Percentiles rank a stretch among this genome's conserved stretches.
Evolutionary conservation across 2,329 filamentous ascomycete genomes (phyloP).

Genomic region (Domatiomyces catenatus): DNA sequence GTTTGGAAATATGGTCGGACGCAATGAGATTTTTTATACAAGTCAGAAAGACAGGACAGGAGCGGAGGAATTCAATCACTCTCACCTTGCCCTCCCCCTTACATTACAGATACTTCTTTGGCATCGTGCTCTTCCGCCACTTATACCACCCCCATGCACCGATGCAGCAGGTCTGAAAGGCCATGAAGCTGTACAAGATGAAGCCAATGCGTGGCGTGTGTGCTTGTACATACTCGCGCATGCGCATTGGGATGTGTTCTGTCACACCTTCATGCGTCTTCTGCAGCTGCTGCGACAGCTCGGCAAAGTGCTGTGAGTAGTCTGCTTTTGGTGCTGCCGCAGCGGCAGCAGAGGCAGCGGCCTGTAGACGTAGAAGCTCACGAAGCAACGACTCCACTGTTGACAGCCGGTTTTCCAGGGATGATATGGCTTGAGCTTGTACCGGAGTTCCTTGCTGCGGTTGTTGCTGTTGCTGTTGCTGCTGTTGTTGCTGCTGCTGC

Average conservation of each 20-base stretch:
- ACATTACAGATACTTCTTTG: conserved; percentile 76
- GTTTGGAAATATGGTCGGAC: too few relatives aligned
- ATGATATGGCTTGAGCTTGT: conserved; percentile 22
- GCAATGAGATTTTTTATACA: too few relatives aligned
- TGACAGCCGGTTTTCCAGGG: conserved; percentile 34
- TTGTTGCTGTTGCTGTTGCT: too few relatives aligned
- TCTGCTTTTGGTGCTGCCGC: conserved; percentile 21
- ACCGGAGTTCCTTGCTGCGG: conserved; percentile 26
- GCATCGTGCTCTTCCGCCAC: conserved; percentile 54
- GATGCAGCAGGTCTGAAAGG: conserved; percentile 56
- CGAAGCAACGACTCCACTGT: conserved; percentile 38
- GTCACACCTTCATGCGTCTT: conserved; percentile 38
- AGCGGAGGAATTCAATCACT: background rate
- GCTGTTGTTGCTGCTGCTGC: conserved; percentile 25
- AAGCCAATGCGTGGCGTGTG: conserved; percentile 40
- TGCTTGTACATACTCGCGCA: conserved; percentile 15
- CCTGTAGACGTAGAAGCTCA: conserved; percentile 37
- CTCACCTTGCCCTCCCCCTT: conserved; percentile 3
- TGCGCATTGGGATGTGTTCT: conserved; percentile 32
- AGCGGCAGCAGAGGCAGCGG: background rate
- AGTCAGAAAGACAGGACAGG: too few relatives aligned
- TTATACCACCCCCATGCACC: conserved; percentile 64
- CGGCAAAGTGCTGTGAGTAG: conserved; percentile 39
- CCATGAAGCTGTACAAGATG: conserved; percentile 57
- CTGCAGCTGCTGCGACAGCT: conserved; percentile 39